These are phyloP conservation scores for Fusarium udum DNA, from an alignment of 2,329 filamentous ascomycete genomes.

Conservation along the genomic window DNA sequence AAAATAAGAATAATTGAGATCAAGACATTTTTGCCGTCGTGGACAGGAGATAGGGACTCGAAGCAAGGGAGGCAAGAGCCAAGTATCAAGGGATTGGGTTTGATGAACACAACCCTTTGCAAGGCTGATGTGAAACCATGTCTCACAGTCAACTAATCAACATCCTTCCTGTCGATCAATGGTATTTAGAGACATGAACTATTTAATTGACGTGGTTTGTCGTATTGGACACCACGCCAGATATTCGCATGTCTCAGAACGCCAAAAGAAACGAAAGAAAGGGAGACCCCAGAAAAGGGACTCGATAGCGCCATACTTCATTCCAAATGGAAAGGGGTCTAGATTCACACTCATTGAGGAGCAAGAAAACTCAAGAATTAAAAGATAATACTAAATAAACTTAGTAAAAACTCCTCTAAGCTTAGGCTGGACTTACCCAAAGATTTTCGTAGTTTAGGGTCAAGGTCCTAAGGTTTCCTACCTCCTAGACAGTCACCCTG, in stretches of 20 bases:
- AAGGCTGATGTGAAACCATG: slow-evolving; percentile 8
- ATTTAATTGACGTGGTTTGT: not conserved
- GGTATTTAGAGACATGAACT: not conserved
- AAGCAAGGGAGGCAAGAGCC: not conserved
- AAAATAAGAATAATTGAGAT: not conserved
- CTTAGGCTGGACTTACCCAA: not conserved
- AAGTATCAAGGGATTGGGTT: not conserved
- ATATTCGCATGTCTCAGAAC: not conserved
- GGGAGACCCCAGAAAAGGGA: not conserved
- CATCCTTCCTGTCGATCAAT: not conserved
- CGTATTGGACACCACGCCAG: not conserved
- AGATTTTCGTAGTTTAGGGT: fast-evolving
- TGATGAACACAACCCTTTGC: not conserved
- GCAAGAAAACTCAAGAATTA: not conserved
- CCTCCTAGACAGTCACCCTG: not conserved
- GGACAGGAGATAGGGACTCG: not conserved
- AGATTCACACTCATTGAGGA: not conserved
- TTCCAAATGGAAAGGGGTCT: not conserved
- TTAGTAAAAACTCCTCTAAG: not conserved
- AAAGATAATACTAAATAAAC: not conserved
- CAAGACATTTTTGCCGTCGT: not conserved
- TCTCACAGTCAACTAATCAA: not conserved
- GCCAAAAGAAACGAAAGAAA: not conserved
- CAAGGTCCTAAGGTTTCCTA: fast-evolving
- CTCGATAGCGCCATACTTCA: not conserved